Evolutionary conservation across 2,329 filamentous ascomycete species (phyloP).

Genomic region (Colletotrichum kahawae): DNA sequence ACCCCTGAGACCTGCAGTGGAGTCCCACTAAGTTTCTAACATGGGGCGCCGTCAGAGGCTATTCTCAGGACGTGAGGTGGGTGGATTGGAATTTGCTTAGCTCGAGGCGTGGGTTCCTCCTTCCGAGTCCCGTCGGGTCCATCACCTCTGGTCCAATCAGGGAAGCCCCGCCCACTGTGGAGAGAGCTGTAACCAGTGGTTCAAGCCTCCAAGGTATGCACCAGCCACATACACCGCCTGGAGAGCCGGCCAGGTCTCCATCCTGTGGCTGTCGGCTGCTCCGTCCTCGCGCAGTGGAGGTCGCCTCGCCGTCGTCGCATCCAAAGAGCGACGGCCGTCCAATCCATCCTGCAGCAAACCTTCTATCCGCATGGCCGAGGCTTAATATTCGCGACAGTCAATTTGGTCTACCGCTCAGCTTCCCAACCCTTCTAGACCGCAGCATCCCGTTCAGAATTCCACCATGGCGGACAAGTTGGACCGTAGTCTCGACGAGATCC

Average conservation of each 20-base stretch:
- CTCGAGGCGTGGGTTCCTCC: not conserved
- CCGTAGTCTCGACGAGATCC: slow-evolving; percentile 62
- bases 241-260: not conserved
- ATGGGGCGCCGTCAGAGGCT: not conserved
- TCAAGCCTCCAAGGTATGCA: not conserved
- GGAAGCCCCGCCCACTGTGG: not conserved
- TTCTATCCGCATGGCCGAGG: not conserved
- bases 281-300: not conserved
- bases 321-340: not conserved
- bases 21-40: not conserved
- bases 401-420: not conserved
- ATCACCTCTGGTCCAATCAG: not conserved
- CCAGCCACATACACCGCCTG: not conserved
- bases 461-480: slow-evolving; percentile 52
- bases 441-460: not conserved
- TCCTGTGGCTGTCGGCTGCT: not conserved
- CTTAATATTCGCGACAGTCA: not conserved
- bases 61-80: not conserved
- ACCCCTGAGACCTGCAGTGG: slow-evolving; percentile 14
- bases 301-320: not conserved
- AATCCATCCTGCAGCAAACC: slow-evolving; percentile 5
- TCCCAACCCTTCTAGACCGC: not conserved
- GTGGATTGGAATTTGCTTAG: not conserved
- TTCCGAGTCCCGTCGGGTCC: not conserved
- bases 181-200: not conserved